Conservation (phyloP, 2,329 filamentous ascomycete species). For the Beauveria medogensis region DNA sequence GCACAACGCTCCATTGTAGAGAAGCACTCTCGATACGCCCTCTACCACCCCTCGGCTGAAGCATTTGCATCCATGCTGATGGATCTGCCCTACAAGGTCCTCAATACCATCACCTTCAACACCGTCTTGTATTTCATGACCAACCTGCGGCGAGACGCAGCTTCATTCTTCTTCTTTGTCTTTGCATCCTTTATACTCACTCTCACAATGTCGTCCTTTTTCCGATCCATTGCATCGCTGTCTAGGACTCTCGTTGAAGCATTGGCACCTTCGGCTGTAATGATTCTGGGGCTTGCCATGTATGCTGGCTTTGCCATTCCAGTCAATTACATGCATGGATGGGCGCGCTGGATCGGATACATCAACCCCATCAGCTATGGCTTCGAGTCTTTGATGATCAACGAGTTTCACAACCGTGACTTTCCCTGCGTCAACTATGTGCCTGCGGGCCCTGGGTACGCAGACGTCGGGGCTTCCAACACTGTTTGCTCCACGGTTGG, state of each 20-base stretch:
- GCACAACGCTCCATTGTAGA: slow-evolving; percentile 18
- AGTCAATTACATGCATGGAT: too few relatives aligned
- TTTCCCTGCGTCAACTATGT: slow-evolving; percentile 62
- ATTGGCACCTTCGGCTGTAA: too few relatives aligned
- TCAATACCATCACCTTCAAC: slow-evolving; percentile 26
- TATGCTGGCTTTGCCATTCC: too few relatives aligned
- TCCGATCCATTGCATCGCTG: too few relatives aligned
- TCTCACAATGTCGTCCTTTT: too few relatives aligned
- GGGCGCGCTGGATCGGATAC: slow-evolving; percentile 36
- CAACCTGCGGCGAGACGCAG: slow-evolving; percentile 29
- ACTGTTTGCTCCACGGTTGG: too few relatives aligned
- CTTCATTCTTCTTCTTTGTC: too few relatives aligned
- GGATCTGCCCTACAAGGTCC: slow-evolving; percentile 33
- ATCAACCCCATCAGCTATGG: slow-evolving; percentile 66
- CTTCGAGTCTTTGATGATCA: slow-evolving; percentile 76
- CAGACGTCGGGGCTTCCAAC: too few relatives aligned
- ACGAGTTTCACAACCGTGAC: slow-evolving; percentile 66
- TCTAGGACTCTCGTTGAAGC: too few relatives aligned
- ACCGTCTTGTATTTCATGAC: slow-evolving; percentile 42
- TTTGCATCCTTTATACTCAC: too few relatives aligned
- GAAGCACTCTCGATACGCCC: slow-evolving; percentile 21
- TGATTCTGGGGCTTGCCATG: too few relatives aligned
- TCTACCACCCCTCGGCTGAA: slow-evolving; percentile 24
- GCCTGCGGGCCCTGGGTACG: slow-evolving; percentile 61
- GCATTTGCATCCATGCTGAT: slow-evolving; percentile 17